A percentile compares a stretch with the other conserved stretches of the same genome.
phyloP scores from a whole-genome alignment of 257 asterid genomes.

The Dorcoceras hygrometricum region DNA sequence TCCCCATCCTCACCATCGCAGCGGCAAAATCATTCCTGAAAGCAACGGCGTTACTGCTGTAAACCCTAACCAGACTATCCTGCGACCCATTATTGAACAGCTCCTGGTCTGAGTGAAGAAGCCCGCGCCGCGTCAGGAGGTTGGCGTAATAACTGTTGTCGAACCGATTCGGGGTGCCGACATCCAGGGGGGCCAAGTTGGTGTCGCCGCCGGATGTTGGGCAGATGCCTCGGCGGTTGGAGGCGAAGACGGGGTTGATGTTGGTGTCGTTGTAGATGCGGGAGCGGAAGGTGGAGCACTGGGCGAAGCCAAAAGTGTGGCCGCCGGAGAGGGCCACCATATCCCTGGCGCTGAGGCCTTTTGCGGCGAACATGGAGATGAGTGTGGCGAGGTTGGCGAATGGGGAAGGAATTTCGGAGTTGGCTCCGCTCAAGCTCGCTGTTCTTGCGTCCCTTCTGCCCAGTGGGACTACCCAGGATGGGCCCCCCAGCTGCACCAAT shows the following conservation, averaged over 20 bases:
- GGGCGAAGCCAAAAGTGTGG: constrained; percentile 68
- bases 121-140: constrained; percentile 41
- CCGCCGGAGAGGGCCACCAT: constrained; percentile 67
- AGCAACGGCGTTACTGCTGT: constrained; percentile 20
- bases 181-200: constrained; percentile 44
- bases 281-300: constrained; percentile 43
- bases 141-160: constrained; percentile 48
- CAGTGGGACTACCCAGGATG: constrained; percentile 47
- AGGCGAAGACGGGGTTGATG: constrained; percentile 46
- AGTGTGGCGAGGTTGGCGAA: constrained; percentile 39
- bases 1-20: constrained; percentile 64
- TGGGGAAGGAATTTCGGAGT: constrained; percentile 45
- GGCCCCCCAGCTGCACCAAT: constrained; percentile 46
- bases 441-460: constrained; percentile 66
- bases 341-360: constrained; percentile 50
- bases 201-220: constrained; percentile 48
- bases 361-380: constrained; percentile 35
- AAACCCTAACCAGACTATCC: constrained; percentile 44
- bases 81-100: constrained; percentile 62
- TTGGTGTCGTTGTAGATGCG: constrained; percentile 62
- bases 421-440: constrained; percentile 47
- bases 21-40: constrained; percentile 47
- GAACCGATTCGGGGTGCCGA: constrained; percentile 34
- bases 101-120: constrained; percentile 67
- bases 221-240: constrained; percentile 44